Conservation (phyloP, 1,284 basidiomycete genomes). For the Tylopilus orsonianus region DNA sequence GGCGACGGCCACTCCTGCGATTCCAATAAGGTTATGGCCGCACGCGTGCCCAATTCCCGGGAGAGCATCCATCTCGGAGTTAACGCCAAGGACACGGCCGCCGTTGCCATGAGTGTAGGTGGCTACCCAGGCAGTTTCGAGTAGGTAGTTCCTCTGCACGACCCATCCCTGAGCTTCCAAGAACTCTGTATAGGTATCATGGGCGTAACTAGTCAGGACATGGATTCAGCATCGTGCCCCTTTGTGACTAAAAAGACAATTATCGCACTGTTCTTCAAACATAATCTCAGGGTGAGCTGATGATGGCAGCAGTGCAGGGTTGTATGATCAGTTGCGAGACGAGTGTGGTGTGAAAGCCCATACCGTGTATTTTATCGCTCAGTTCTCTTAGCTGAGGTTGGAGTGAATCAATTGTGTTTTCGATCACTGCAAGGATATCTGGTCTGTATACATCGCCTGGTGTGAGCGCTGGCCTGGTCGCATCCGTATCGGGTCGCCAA, state of each 20-base stretch:
- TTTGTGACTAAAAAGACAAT: not conserved
- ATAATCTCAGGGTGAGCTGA: constrained; percentile 60
- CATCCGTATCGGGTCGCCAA: constrained; percentile 30
- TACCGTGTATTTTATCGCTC: constrained; percentile 73
- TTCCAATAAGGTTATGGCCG: constrained; percentile 80
- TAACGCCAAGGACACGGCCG: constrained; percentile 64
- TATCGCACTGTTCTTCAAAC: constrained; percentile 54
- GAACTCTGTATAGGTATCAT: constrained; percentile 58
- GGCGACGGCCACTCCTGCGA: constrained; percentile 68
- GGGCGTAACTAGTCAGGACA: constrained; percentile 43
- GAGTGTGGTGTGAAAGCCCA: not conserved
- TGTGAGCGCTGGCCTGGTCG: constrained; percentile 19
- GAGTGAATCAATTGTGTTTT: constrained; percentile 52
- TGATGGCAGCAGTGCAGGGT: not conserved
- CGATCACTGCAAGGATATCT: constrained; percentile 54
- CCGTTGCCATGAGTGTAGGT: constrained; percentile 56
- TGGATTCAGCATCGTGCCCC: constrained; percentile 5
- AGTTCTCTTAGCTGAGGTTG: constrained; percentile 56
- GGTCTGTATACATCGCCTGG: constrained; percentile 34
- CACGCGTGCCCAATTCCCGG: constrained; percentile 74
- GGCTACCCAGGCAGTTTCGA: constrained; percentile 75
- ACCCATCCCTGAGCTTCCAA: constrained; percentile 58
- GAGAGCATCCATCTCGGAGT: constrained; percentile 74
- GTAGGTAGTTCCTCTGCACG: constrained; percentile 55
- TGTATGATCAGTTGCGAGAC: constrained; percentile 11